A percentile compares a stretch with the other conserved stretches of the same genome.
Evolutionary conservation across 768 basidiomycete species (phyloP).

Genomic region (Tylopilus felleus): DNA sequence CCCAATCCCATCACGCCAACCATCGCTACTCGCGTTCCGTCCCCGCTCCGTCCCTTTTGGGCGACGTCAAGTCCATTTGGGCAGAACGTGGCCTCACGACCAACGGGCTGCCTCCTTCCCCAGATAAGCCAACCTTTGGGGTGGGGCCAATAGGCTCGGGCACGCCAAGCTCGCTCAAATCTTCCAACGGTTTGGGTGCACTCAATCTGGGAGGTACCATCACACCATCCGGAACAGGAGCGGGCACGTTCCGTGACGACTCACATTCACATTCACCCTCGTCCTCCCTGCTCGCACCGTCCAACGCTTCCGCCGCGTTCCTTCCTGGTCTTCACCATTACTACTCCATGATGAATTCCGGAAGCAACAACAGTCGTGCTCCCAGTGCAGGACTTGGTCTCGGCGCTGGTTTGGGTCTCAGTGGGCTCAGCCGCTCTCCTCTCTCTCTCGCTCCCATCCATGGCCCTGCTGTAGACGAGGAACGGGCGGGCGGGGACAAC

Average conservation of each 20-base stretch:
- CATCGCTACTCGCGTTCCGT: slow-evolving; percentile 85
- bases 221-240: slow-evolving; percentile 13
- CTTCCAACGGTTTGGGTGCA: slow-evolving; percentile 37
- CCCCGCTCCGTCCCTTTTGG: slow-evolving; percentile 70
- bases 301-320: slow-evolving; percentile 82
- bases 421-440: slow-evolving; percentile 30
- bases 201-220: slow-evolving; percentile 13
- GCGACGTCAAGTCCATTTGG: slow-evolving; percentile 82
- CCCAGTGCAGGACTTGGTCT: slow-evolving; percentile 21
- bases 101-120: slow-evolving; percentile 36
- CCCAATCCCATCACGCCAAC: slow-evolving; percentile 25
- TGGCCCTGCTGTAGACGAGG: slow-evolving; percentile 27
- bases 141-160: slow-evolving; percentile 31
- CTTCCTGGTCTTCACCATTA: slow-evolving; percentile 67
- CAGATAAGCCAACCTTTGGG: slow-evolving; percentile 29
- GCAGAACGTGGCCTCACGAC: slow-evolving; percentile 45
- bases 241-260: slow-evolving; percentile 34
- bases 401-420: slow-evolving; percentile 18
- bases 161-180: slow-evolving; percentile 54
- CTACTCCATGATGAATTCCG: slow-evolving; percentile 52
- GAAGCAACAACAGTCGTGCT: slow-evolving; percentile 27
- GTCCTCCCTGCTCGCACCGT: slow-evolving; percentile 48
- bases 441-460: slow-evolving; percentile 29
- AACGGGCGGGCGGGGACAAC: slow-evolving; percentile 12
- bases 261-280: slow-evolving; percentile 30